Conservation (phyloP, 2,329 filamentous ascomycete species). For the Penicillium sp. region DNA sequence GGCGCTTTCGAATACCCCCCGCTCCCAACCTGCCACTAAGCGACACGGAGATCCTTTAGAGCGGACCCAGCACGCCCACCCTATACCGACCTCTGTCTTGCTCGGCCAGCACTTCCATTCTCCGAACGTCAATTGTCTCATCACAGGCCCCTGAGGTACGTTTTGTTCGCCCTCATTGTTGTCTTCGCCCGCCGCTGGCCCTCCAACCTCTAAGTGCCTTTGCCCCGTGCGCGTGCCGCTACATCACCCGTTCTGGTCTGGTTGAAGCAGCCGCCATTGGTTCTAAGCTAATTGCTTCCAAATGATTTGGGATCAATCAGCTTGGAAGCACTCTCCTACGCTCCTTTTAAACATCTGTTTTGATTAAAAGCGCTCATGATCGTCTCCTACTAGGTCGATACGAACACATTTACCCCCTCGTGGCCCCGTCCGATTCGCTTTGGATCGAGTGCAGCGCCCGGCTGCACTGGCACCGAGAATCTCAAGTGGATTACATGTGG, state of each 20-base stretch:
- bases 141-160: constrained; percentile 14
- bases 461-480: constrained; percentile 34
- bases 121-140: constrained; percentile 17
- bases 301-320: not conserved
- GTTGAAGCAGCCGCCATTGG: constrained; percentile 13
- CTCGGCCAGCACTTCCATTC: constrained; percentile 4
- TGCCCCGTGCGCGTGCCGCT: constrained; percentile 23
- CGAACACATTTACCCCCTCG: constrained; percentile 25
- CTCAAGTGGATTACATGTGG: constrained; percentile 33
- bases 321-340: not conserved
- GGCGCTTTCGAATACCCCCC: constrained; percentile 29
- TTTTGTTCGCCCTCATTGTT: constrained; percentile 1
- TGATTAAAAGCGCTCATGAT: constrained; percentile 26
- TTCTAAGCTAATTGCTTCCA: not conserved
- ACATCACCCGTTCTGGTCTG: constrained; percentile 13
- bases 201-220: constrained; percentile 10
- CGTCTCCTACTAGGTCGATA: constrained; percentile 26
- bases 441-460: constrained; percentile 32
- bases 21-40: constrained; percentile 36
- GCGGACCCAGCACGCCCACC: constrained; percentile 22
- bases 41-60: constrained; percentile 37
- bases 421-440: constrained; percentile 23
- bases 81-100: constrained; percentile 15
- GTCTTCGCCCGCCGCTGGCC: constrained; percentile 7
- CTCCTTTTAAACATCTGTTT: constrained; percentile 4